Percentiles rank a stretch among this genome's conserved stretches.
Evolutionary conservation across 2,329 filamentous ascomycete species (phyloP).

Genomic region (Ustilaginoidea virens): DNA sequence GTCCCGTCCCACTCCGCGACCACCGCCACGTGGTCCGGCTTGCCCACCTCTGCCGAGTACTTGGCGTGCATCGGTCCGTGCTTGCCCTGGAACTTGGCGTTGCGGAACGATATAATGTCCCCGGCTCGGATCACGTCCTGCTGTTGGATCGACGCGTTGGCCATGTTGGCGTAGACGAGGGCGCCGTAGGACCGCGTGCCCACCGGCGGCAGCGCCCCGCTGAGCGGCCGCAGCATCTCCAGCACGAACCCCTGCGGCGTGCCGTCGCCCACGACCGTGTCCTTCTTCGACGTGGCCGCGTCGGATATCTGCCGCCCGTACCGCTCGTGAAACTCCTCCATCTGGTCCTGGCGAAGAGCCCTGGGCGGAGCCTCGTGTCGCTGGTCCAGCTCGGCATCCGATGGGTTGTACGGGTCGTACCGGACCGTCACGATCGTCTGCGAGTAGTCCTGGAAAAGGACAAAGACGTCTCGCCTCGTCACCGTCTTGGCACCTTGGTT

Average conservation of each 20-base stretch:
- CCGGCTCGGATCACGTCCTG: conserved; percentile 87
- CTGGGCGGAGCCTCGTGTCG: conserved; percentile 73
- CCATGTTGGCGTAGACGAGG: conserved; percentile 85
- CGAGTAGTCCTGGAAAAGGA: conserved; percentile 93
- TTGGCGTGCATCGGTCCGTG: conserved; percentile 92
- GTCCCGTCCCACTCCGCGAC: conserved; percentile 97
- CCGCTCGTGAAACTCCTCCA: conserved; percentile 69
- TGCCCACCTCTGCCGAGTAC: conserved; percentile 77
- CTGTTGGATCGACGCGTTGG: conserved; percentile 80
- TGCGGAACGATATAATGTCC: conserved; percentile 85
- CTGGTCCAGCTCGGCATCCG: conserved; percentile 65
- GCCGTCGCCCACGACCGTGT: conserved; percentile 71
- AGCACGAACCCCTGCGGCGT: conserved; percentile 62
- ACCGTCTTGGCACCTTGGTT: conserved; percentile 55
- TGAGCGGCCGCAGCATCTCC: conserved; percentile 60
- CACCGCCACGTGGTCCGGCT: conserved; percentile 74
- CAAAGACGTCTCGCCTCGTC: conserved; percentile 65
- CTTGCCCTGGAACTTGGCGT: conserved; percentile 88
- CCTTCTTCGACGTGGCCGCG: conserved; percentile 55
- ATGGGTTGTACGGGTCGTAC: conserved; percentile 61
- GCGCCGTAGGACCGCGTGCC: conserved; percentile 86
- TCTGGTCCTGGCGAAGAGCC: conserved; percentile 75
- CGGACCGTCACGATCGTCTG: conserved; percentile 75
- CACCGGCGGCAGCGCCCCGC: conserved; percentile 63
- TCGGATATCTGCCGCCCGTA: conserved; percentile 69